Base-by-base conservation (phyloP, 768 basidiomycete species). In the Lenzites betulinus region DNA sequence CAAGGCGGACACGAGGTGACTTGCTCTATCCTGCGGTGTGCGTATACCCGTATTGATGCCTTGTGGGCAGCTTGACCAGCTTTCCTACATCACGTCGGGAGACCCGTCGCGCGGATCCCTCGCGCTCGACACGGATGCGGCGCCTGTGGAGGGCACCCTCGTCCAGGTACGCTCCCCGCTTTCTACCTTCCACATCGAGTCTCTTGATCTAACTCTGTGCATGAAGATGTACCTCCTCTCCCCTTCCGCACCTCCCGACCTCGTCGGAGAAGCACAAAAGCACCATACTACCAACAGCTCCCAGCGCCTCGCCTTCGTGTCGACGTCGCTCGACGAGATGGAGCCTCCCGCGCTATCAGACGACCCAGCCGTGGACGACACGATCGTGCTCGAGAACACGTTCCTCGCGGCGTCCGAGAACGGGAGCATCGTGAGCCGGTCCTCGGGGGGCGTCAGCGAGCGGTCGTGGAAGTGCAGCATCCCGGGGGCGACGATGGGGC, bases 41-140 rank as follows among this genome's bases (percentile, higher is more conserved):
- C 30, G 6, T 4, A 11, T 33, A 11, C 11, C 30, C 4, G 30
- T 11, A 18, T 22, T 43, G 6, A 47, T 23, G 2, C 9, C 3
- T 41, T 69, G 18, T 60, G 64, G 15, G 25, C 55, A 86, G 82
- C 62, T 81, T 2, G 66, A 68, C 22, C 79, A 80, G 47, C 75
- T 87, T 39, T 82, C 82, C 66, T 79, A 74, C 55, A 85, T 92
- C 59, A 83, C 78, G 23, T 86, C 89, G 0, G 90, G 90, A 3
- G 89, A 88, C 67, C 89, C 88, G 1, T 84, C 84, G 16, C 80
- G 86, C 7, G 90, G 90, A 2, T 79, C 80, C 3, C 78, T 92
- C 15, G 83, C 90, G 1, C 74, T 92, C 0, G 82, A 84, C 22
- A 74, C 82, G 1, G 74, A 78, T 22, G 74, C 73, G 15, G 81